These are phyloP conservation scores for Morella rubra DNA, from an alignment of 306 rosid species.

Conservation along the genomic window DNA sequence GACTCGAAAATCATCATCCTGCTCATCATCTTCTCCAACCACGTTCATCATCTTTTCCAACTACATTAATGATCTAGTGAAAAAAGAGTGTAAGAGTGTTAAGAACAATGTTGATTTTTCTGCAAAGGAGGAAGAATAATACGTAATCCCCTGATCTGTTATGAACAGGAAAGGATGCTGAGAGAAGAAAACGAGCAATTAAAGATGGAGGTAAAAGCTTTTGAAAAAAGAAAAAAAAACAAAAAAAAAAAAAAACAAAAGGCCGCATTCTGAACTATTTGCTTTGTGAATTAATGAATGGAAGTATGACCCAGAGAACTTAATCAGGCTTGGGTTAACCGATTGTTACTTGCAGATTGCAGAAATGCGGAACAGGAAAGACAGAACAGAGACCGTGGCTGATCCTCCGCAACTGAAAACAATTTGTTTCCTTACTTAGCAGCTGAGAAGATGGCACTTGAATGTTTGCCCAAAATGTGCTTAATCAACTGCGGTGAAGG, in stretches of 20 bases:
- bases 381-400: neutral
- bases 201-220: constrained; percentile 18
- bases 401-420: neutral
- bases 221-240: too few species aligned
- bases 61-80: neutral
- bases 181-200: constrained; percentile 20
- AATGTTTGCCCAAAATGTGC: neutral
- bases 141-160: neutral
- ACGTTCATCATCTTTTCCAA: neutral
- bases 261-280: neutral
- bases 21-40: neutral
- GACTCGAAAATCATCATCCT: neutral
- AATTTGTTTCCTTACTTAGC: constrained; percentile 6
- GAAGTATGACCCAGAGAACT: neutral
- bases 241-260: neutral
- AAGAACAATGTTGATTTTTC: neutral
- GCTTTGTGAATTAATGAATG: neutral
- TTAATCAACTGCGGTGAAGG: neutral
- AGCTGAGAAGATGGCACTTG: neutral
- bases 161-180: constrained; percentile 13
- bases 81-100: neutral
- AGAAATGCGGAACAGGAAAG: neutral
- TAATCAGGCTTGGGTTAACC: neutral
- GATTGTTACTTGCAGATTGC: constrained; percentile 24
- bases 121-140: neutral